Percentiles rank a stretch among this genome's conserved stretches.
Conservation (phyloP, 768 basidiomycete genomes). For the Boletus huronensis region DNA sequence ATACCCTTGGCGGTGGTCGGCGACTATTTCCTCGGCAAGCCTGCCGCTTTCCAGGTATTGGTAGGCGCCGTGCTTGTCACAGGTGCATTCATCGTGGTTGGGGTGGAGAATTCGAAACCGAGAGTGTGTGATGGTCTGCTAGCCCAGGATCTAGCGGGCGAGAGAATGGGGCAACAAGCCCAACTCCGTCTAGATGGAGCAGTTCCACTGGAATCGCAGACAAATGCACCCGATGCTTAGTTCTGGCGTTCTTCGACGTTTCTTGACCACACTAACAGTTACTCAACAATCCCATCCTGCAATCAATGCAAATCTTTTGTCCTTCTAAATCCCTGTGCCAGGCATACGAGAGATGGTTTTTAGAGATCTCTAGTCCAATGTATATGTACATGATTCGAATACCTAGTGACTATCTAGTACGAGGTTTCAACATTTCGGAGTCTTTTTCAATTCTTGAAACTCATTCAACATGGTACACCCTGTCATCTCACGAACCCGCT, state of each 20-base stretch:
- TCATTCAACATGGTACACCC: constrained; percentile 21
- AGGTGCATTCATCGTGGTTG: constrained; percentile 71
- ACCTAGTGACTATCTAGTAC: not conserved
- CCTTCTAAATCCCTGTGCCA: not conserved
- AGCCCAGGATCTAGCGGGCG: not conserved
- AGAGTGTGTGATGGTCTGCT: constrained; percentile 29
- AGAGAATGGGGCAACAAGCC: constrained; percentile 1
- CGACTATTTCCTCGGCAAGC: constrained; percentile 62
- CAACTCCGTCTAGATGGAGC: constrained; percentile 7
- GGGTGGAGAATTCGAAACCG: constrained; percentile 48
- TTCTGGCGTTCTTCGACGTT: not conserved
- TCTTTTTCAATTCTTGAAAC: not conserved
- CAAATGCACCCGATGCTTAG: not conserved
- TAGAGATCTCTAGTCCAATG: not conserved
- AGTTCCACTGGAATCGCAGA: constrained; percentile 7
- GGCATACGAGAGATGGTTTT: not conserved
- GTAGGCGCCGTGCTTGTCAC: constrained; percentile 77
- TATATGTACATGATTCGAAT: not conserved
- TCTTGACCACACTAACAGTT: not conserved
- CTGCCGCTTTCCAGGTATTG: constrained; percentile 57
- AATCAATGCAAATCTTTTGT: not conserved
- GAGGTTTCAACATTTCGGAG: not conserved
- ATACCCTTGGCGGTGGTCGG: constrained; percentile 90
- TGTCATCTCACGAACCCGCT: not conserved
- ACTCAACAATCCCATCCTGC: not conserved